Conservation (phyloP, 2,329 filamentous ascomycete species). For the Scedosporium aurantiacum region DNA sequence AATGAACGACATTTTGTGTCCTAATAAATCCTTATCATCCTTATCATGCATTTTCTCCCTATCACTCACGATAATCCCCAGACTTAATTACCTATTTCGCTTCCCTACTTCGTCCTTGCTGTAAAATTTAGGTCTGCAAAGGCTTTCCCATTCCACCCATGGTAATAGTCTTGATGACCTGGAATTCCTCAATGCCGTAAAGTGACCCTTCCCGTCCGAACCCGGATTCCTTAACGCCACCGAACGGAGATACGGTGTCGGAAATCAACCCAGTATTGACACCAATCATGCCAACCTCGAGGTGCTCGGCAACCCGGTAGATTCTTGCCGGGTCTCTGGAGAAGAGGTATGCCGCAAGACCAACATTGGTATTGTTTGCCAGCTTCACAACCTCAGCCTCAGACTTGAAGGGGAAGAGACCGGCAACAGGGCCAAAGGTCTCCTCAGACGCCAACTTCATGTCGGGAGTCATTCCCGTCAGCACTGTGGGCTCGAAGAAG, state of each 20-base stretch:
- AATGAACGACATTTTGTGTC: too few relatives aligned
- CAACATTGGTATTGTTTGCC: constrained; percentile 57
- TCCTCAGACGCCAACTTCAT: constrained; percentile 60
- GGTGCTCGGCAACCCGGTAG: constrained; percentile 52
- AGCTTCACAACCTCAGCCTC: constrained; percentile 59
- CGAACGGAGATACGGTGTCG: constrained; percentile 53
- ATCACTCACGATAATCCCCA: not conserved
- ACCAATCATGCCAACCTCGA: constrained; percentile 82
- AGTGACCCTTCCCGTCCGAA: constrained; percentile 70
- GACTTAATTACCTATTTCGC: constrained; percentile 2
- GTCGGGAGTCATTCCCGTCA: constrained; percentile 53
- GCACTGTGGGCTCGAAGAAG: constrained; percentile 60
- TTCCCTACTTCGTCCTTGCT: not conserved
- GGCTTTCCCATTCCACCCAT: constrained; percentile 44
- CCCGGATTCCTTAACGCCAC: constrained; percentile 73
- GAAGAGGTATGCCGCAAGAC: constrained; percentile 64
- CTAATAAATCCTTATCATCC: too few relatives aligned
- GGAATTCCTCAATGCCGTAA: constrained; percentile 69
- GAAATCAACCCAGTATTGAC: constrained; percentile 65
- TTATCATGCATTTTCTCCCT: too few relatives aligned
- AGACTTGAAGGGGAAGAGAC: constrained; percentile 55
- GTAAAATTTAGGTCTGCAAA: constrained; percentile 29
- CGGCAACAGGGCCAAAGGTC: constrained; percentile 62
- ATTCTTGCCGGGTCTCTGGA: constrained; percentile 51
- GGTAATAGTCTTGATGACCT: constrained; percentile 56